Percentiles rank a stretch among this genome's conserved stretches.
Conservation (phyloP, 2,329 filamentous ascomycete species). For the Harringtonia lauricola region DNA sequence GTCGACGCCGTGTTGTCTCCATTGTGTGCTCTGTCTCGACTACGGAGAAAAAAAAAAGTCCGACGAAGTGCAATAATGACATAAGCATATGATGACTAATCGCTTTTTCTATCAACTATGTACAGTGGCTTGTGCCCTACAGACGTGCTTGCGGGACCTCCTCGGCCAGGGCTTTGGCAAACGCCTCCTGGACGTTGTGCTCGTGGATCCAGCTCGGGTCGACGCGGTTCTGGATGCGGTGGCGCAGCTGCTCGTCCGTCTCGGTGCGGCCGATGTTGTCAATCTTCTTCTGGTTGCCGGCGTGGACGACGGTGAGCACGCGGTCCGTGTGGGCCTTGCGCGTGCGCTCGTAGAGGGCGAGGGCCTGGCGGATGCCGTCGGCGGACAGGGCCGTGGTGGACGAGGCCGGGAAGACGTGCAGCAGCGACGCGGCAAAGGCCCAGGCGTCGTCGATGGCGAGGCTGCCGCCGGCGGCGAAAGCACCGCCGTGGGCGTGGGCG, state of each 20-base stretch:
- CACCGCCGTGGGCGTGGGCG: constrained; percentile 28
- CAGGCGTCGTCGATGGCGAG: constrained; percentile 29
- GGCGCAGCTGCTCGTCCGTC: constrained; percentile 25
- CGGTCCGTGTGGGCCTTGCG: constrained; percentile 29
- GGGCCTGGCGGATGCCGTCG: constrained; percentile 16
- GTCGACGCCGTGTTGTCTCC: no score
- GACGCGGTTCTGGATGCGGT: constrained; percentile 22
- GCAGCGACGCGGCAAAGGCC: constrained; percentile 27
- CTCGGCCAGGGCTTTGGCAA: constrained; percentile 2
- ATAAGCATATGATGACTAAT: no score
- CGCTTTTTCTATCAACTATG: no score
- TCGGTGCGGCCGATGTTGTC: constrained; percentile 15
- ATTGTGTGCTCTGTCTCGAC: no score
- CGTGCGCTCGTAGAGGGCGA: constrained; percentile 29
- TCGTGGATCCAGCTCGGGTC: constrained; percentile 33
- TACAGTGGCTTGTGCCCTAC: no score
- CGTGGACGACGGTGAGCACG: constrained; percentile 23
- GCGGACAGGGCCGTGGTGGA: constrained; percentile 3
- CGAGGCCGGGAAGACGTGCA: constrained; percentile 20
- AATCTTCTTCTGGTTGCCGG: constrained; percentile 17
- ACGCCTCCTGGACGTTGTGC: constrained; percentile 25
- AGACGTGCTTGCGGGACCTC: no score
- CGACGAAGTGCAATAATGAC: no score
- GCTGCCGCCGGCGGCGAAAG: constrained; percentile 28
- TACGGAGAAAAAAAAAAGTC: no score